Base-by-base conservation (phyloP, 225 moss, liverwort and hornwort genomes). In the Takakia lepidozioides region DNA sequence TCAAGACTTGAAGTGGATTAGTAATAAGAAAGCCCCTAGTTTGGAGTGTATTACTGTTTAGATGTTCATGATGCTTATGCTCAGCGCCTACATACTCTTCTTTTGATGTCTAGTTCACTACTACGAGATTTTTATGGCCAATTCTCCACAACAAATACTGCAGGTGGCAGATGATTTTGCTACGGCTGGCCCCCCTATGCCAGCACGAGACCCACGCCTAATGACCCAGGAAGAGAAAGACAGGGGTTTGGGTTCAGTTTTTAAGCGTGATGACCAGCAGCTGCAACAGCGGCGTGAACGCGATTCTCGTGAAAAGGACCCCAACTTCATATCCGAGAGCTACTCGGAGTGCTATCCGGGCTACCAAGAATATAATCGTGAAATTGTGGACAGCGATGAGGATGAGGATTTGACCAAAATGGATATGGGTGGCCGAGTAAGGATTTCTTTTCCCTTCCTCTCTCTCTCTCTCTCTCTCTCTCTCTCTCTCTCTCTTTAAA, bases 181-280 rank as follows among this genome's bases (percentile, higher is more conserved):
- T 29, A 79, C 39, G 38, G 61, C 57, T 38, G 72, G 64, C 38
- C 68, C 60, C 60, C 45, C 32, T 32, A 11, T 55, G 27, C 46
- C 48, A 54, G 1, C 26, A 51, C 60, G 61, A 9, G 91, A 98
- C 65, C 83, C 98, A 29, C 98, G 83, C 22, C 60, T 78, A 42
- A 98, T 98, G 98, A 98, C 98, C 23, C 98, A 98, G 64, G 98
- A 98, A 54, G 98, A 98, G 66, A 98, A 98, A 65, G 98, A 98
- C 64, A 72, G 98, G 39, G 98, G 98, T 6, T 62, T 98, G 8
- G 98, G 98, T 8, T 98, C 98, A 54, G 98, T 98, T 38, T 98
- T 98, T 62, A 98, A 98, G 76, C 98, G 98, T 39, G 98, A 98
- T 59, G 98, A 98, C 55, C 91, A 98, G 62, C 75, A 87, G 45